Evolutionary conservation across 139 green algal genomes (phyloP), one percentile per base, ranked within the genome.

Genomic region (Coelastrella sp.): DNA sequence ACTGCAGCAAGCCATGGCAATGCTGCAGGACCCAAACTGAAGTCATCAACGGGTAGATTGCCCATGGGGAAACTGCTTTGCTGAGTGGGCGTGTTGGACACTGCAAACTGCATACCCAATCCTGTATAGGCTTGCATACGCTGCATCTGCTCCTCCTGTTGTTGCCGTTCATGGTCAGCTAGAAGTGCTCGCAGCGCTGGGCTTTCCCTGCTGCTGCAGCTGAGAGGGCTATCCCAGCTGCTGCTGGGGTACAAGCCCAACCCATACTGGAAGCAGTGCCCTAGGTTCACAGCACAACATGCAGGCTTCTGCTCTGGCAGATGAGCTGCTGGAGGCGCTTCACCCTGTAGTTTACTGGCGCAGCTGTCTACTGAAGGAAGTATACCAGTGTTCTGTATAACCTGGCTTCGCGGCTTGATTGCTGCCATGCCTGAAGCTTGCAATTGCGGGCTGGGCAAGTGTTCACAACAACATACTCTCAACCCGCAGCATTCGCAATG

Each of bases 161-260:
- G 67, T 3, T 76, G 67, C 35, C 27, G 67, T 19, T 76, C 35
- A 32, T 50, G 67, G 37, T 51, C 67, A 13, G 37, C 67, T 32
- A 76, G 35, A 35, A 76, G 37, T 15, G 62, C 62, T 30, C 40
- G 62, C 2, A 69, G 62, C 7, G 62, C 62, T 41, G 62, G 62
- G 27, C 62, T 66, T n/a, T 66, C 57, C 57, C 30, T 66, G 57
- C 57, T 69, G 62, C 62, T 40, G 27, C 62, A 69, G 30, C 62
- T 69, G 9, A 38, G 8, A 40, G 62, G 27, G 27, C 62, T 69
- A 30, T 69, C 62, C 62, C 62, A 69, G 62, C 62, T 69, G 62
- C 62, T 69, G 62, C 62, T 69, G 62, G 15, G 17, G 30, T 30
- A 69, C 30, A 69, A 30, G 2, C 62, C 62, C n/a, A 69, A 23